phyloP scores from a whole-genome alignment of 768 basidiomycete species.

The Dioszegia hungarica region DNA sequence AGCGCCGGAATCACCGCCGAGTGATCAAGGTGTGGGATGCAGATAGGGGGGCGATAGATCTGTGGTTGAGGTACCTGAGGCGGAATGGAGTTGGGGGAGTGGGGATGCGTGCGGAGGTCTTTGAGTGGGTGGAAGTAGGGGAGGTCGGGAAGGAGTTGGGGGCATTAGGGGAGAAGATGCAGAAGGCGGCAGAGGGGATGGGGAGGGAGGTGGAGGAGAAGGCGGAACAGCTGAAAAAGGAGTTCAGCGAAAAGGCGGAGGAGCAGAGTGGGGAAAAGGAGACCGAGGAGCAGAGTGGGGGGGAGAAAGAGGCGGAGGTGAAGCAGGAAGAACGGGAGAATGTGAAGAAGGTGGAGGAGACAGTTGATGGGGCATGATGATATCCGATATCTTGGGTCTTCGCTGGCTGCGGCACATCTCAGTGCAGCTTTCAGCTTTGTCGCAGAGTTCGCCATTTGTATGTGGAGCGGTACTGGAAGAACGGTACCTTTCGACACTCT shows the following conservation, averaged over 20 bases:
- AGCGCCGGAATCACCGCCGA: slow-evolving; percentile 74
- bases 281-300: background rate
- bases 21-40: slow-evolving; percentile 89
- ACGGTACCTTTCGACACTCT: too few species aligned
- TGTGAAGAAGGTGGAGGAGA: background rate
- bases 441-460: too few species aligned
- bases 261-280: background rate
- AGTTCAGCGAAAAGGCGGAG: background rate
- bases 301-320: background rate
- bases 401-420: too few species aligned
- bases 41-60: slow-evolving; percentile 67
- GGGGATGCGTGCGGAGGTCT: slow-evolving; percentile 73
- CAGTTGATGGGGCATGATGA: background rate
- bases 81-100: slow-evolving; percentile 76
- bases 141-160: slow-evolving; percentile 7
- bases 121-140: slow-evolving; percentile 59
- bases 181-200: background rate
- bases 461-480: too few species aligned
- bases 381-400: too few species aligned
- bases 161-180: slow-evolving; percentile 1
- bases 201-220: background rate
- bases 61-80: slow-evolving; percentile 74
- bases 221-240: background rate
- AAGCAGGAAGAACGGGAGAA: background rate
- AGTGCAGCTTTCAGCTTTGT: too few species aligned